Evolutionary conservation across 768 basidiomycete species (phyloP).

Genomic region (Cytidiella melzeri): DNA sequence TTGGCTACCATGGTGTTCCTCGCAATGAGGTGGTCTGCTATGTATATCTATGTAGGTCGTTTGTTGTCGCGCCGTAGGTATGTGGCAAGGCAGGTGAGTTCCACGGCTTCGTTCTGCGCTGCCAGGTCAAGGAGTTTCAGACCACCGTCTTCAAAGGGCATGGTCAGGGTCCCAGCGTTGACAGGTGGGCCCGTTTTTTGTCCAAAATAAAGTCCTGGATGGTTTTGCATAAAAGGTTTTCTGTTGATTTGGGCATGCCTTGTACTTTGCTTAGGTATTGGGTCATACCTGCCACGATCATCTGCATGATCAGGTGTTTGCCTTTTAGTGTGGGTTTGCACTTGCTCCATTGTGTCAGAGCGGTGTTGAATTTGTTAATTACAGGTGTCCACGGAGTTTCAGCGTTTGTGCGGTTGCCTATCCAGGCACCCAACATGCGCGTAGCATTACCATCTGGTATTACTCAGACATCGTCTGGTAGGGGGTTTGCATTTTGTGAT

Average conservation of each 20-base stretch:
- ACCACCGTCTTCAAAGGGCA: slow-evolving; percentile 4
- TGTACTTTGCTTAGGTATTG: slow-evolving; percentile 23
- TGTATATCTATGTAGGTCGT: background rate
- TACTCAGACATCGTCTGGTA: background rate
- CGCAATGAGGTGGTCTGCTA: background rate
- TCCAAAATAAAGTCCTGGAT: slow-evolving; percentile 7
- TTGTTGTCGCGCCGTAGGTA: background rate
- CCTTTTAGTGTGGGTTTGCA: slow-evolving; percentile 13
- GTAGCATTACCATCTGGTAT: background rate
- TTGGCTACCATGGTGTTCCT: background rate
- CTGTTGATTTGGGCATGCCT: slow-evolving; percentile 19
- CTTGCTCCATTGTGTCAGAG: slow-evolving; percentile 1
- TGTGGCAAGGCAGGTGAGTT: slow-evolving; percentile 1
- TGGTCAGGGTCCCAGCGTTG: background rate
- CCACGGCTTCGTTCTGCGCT: slow-evolving; percentile 3
- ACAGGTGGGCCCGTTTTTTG: background rate
- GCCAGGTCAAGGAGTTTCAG: background rate
- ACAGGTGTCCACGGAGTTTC: slow-evolving; percentile 7
- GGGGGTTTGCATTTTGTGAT: background rate
- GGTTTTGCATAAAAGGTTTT: background rate
- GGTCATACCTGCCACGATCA: slow-evolving; percentile 18
- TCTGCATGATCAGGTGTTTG: slow-evolving; percentile 16
- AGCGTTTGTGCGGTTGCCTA: slow-evolving; percentile 7
- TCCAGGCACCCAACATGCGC: slow-evolving; percentile 16
- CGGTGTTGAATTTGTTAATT: slow-evolving; percentile 1